Conservation (phyloP, 345 rosid genomes). For the Heritiera littoralis region DNA sequence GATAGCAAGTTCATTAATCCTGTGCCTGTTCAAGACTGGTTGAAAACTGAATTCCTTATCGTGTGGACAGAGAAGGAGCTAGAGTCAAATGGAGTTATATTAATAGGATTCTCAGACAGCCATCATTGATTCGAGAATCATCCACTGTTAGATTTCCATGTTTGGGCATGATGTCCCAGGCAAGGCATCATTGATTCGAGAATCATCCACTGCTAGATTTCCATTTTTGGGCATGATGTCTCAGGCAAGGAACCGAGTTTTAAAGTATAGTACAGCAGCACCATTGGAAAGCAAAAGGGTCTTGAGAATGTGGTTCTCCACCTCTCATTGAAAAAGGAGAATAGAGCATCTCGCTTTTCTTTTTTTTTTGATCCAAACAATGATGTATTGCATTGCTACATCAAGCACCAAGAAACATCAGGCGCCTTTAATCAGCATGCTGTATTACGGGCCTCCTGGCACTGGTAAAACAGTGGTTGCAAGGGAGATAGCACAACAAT, state of each 20-base stretch:
- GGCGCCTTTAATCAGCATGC: conserved; percentile 94
- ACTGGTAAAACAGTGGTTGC: conserved; percentile 99
- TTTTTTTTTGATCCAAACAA: too few species aligned
- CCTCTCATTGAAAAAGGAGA: conserved; percentile 76
- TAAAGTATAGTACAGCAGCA: conserved; percentile 34
- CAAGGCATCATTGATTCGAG: conserved; percentile 79
- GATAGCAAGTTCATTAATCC: conserved; percentile 1
- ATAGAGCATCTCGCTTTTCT: conserved; percentile 72
- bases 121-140: conserved; percentile 89
- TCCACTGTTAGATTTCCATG: conserved; percentile 70
- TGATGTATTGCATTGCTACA: conserved; percentile 28
- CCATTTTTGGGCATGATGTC: conserved; percentile 58
- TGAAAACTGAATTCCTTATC: conserved; percentile 12
- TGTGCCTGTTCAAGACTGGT: not conserved
- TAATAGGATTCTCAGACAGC: conserved; percentile 88
- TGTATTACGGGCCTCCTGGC: conserved; percentile 98
- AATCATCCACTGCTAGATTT: conserved; percentile 75
- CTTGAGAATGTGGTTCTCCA: conserved; percentile 75
- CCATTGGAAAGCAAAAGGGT: conserved; percentile 41
- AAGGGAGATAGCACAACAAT: conserved; percentile 86
- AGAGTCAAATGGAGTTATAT: conserved; percentile 93
- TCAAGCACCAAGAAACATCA: conserved; percentile 76
- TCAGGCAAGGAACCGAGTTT: conserved; percentile 46
- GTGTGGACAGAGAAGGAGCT: conserved; percentile 79
- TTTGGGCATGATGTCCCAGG: conserved; percentile 48